These are phyloP conservation scores for Penicillium salamii DNA, from an alignment of 495 filamentous ascomycete genomes.

Conservation along the genomic window DNA sequence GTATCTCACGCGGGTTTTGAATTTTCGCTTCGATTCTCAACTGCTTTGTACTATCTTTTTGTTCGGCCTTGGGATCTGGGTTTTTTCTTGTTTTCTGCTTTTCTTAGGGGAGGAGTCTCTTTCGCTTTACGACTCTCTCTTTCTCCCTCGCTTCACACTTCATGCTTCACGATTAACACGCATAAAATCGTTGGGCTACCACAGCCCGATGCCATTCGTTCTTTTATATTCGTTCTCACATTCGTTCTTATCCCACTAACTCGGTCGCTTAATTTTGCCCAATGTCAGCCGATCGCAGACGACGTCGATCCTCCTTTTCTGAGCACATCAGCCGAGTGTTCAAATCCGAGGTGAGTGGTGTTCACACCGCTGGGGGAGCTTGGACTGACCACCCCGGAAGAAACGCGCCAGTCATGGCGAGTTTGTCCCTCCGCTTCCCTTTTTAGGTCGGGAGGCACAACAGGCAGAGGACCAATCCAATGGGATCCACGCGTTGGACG, in stretches of 20 bases:
- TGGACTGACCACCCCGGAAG: constrained; percentile 18
- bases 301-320: constrained; percentile 35
- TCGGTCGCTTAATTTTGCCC: constrained; percentile 7
- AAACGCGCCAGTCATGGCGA: constrained; percentile 15
- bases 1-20: constrained; percentile 13
- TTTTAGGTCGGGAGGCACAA: background rate
- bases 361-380: background rate
- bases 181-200: background rate
- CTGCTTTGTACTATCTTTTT: constrained; percentile 1
- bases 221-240: too few relatives aligned
- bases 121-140: background rate
- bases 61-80: background rate
- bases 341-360: constrained; percentile 23
- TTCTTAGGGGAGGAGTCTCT: background rate
- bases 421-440: background rate
- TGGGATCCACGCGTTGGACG: constrained; percentile 3
- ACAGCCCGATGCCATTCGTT: constrained; percentile 2
- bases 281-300: constrained; percentile 21
- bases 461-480: constrained; percentile 3
- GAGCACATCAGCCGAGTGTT: constrained; percentile 37
- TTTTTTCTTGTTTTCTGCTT: background rate
- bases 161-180: background rate
- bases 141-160: background rate
- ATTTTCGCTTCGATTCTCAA: constrained; percentile 7
- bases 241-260: too few relatives aligned